These are phyloP conservation scores for Trichophyton schoenleinii DNA, from an alignment of 2,329 filamentous ascomycete species.

Conservation along the genomic window DNA sequence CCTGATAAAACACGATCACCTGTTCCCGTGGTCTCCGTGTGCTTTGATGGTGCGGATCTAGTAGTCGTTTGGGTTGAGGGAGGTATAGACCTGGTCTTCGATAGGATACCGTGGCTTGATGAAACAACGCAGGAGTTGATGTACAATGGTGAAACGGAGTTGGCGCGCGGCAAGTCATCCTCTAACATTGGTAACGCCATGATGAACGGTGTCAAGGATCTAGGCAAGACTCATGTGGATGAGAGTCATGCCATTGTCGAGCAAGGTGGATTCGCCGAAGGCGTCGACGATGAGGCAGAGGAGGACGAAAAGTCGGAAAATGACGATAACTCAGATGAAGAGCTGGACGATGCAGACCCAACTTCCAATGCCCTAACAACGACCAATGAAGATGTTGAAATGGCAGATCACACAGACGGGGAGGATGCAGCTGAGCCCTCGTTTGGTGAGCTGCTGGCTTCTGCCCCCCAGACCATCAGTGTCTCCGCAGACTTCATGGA, in stretches of 20 bases:
- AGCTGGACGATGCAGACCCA: constrained; percentile 9
- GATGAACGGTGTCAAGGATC: constrained; percentile 42
- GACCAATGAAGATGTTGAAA: constrained; percentile 20
- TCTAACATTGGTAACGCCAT: constrained; percentile 35
- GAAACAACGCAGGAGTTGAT: constrained; percentile 33
- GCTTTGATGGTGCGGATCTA: constrained; percentile 36
- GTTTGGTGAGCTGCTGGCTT: constrained; percentile 71
- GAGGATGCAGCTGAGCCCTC: constrained; percentile 49
- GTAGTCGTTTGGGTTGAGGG: constrained; percentile 38
- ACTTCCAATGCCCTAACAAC: constrained; percentile 4
- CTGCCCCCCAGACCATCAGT: constrained; percentile 61
- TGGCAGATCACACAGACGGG: constrained; percentile 29
- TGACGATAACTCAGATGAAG: constrained; percentile 17
- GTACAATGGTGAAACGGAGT: constrained; percentile 33
- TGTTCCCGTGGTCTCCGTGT: constrained; percentile 33
- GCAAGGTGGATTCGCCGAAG: constrained; percentile 35
- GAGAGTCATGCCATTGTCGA: constrained; percentile 46
- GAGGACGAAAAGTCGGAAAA: constrained; percentile 22
- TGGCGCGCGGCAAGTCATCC: constrained; percentile 33
- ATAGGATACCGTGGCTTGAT: constrained; percentile 37
- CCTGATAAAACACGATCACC: constrained; percentile 29
- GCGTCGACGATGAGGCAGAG: constrained; percentile 22
- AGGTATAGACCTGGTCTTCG: constrained; percentile 39
- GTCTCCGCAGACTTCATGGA: constrained; percentile 45
- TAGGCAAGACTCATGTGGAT: constrained; percentile 42